phyloP scores from a whole-genome alignment of 2,329 filamentous ascomycete genomes.

The Microcyclospora pomicola region DNA sequence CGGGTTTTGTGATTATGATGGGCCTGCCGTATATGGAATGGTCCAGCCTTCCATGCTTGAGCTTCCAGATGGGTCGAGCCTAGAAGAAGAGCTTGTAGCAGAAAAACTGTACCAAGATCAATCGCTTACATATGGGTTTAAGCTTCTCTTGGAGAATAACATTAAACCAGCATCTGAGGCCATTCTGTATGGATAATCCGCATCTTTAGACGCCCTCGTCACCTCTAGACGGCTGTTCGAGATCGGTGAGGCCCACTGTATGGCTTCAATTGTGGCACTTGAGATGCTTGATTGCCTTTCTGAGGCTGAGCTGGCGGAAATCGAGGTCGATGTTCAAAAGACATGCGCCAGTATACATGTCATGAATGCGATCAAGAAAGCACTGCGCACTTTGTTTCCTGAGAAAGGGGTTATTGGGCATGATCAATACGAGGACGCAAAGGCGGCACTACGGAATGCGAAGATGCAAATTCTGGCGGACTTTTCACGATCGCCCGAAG shows the following conservation, averaged over 20 bases:
- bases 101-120: neutral
- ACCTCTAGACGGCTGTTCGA: neutral
- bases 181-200: neutral
- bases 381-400: neutral
- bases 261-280: neutral
- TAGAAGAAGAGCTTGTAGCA: neutral
- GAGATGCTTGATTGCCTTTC: neutral
- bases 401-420: neutral
- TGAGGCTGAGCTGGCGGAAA: neutral
- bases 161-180: neutral
- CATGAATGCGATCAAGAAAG: neutral
- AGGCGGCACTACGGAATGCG: neutral
- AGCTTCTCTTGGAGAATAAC: neutral
- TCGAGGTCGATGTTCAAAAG: neutral
- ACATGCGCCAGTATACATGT: neutral
- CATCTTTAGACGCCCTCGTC: neutral
- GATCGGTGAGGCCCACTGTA: neutral
- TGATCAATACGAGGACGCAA: neutral
- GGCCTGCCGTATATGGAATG: neutral
- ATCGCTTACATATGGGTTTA: neutral
- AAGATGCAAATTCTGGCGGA: neutral
- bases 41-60: neutral
- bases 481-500: neutral
- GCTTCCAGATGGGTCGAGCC: neutral
- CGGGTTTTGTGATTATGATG: neutral